These are phyloP conservation scores for Clitopilus hobsonii DNA, from an alignment of 768 basidiomycete species.

Conservation along the genomic window DNA sequence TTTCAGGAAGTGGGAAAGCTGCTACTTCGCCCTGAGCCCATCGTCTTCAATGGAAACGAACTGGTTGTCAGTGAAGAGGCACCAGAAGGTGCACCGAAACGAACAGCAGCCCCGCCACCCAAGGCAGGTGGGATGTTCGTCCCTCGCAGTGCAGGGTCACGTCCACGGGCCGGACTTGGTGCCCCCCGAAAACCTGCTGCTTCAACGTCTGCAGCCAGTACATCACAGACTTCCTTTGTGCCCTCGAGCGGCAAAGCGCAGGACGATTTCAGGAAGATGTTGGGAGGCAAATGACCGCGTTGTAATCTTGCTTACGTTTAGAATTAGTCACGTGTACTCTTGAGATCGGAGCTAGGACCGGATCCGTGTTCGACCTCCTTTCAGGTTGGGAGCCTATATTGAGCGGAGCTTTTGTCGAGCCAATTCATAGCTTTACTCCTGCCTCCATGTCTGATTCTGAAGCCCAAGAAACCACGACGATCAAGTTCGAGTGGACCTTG, in stretches of 20 bases:
- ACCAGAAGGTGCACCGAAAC: slow-evolving; percentile 23
- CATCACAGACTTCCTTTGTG: slow-evolving; percentile 10
- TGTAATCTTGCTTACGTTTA: neutral
- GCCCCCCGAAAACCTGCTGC: slow-evolving; percentile 39
- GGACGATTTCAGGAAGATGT: slow-evolving; percentile 84
- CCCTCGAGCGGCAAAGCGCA: slow-evolving; percentile 47
- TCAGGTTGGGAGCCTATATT: too few species aligned
- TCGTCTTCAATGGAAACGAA: slow-evolving; percentile 60
- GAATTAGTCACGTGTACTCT: neutral
- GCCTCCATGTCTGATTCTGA: slow-evolving; percentile 21
- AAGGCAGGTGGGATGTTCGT: slow-evolving; percentile 54
- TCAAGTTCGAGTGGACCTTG: slow-evolving; percentile 77
- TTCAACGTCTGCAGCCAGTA: slow-evolving; percentile 6
- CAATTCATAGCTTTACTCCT: slow-evolving; percentile 10
- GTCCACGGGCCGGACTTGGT: slow-evolving; percentile 71
- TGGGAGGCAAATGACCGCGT: slow-evolving; percentile 27
- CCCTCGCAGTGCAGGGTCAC: slow-evolving; percentile 59
- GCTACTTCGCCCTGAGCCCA: slow-evolving; percentile 64
- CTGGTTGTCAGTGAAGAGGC: slow-evolving; percentile 60
- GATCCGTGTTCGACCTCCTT: neutral
- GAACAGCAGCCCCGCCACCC: slow-evolving; percentile 27
- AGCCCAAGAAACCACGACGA: slow-evolving; percentile 47
- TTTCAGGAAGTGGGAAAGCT: slow-evolving; percentile 80
- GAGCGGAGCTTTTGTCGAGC: neutral
- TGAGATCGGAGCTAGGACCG: too few species aligned